Base-by-base conservation (phyloP, 139 green algal species). In the Nannochloris sp. region DNA sequence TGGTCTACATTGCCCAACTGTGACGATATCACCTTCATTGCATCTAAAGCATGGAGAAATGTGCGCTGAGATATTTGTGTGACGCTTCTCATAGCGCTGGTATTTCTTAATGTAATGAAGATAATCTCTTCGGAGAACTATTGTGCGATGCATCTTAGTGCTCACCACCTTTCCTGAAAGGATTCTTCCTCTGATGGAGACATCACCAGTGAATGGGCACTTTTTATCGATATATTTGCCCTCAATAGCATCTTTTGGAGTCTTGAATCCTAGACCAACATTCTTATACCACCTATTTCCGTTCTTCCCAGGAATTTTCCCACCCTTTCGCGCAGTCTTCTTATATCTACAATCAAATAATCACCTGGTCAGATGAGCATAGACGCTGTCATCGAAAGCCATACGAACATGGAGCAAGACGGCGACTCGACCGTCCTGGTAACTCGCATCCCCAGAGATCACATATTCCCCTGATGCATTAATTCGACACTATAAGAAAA, bases 201-300 rank as follows among this genome's bases (percentile, higher is more conserved):
- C 88, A 62, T 96, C 92, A 75, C 93, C 88, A 56, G 94, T 99
- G 90, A 99, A 99, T 19, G 93, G 93, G 87, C 93, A 99, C 87
- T 99, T 99, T 87, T 99, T 97, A 87, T 99, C 93, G 58, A 99
- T 94, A 86, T 99, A 99, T 50, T 72, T 88, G 66, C 92, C 93
- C 78, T 98, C 90, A 66, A 97, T 98, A 18, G 93, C 93, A 72
- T 95, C 88, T 64, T 89, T 90, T 64, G 93, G 93, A 15, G 93
- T 99, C 82, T 93, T 95, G 88, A 99, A 99, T 68, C 92, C 89
- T 27, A 99, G 84, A 60, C 93, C 93, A 19, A 99, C 82, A 68
- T 88, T 91, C 87, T 95, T 97, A 72, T 83, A 95, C 78, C 78
- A 99, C 44, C 93, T 78, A 61, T 78, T 73, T 51, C 90, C 90